These are phyloP conservation scores for Chrysophaeum taylorii DNA, from an alignment of 352 stramenopile species.

Conservation along the genomic window DNA sequence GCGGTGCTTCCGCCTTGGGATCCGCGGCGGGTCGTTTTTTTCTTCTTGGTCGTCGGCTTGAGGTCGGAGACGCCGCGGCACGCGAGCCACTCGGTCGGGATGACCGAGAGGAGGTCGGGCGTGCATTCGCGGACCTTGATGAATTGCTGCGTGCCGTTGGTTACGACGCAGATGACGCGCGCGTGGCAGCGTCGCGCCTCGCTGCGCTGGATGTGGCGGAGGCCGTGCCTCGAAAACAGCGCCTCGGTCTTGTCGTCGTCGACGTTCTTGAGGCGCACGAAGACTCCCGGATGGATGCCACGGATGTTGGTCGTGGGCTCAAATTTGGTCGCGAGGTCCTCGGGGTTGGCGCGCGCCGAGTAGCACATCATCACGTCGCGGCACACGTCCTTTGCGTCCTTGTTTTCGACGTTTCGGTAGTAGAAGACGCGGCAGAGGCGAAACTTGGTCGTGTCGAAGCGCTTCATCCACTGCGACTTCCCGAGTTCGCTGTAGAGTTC, in stretches of 20 bases:
- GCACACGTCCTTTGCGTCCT: too few species aligned
- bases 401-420: too few species aligned
- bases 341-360: slow-evolving; percentile 9
- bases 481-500: slow-evolving; percentile 4
- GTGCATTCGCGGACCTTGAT: neutral
- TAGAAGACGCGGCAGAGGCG: neutral
- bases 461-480: slow-evolving; percentile 3
- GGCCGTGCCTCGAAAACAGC: too few species aligned
- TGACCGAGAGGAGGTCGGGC: neutral
- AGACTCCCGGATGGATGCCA: neutral
- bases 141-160: neutral
- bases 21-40: too few species aligned
- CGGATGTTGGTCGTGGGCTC: neutral
- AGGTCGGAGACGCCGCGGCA: too few species aligned
- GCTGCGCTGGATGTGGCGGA: neutral
- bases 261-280: slow-evolving; percentile 2
- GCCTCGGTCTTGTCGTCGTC: too few species aligned
- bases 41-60: too few species aligned
- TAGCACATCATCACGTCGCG: slow-evolving; percentile 1
- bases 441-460: slow-evolving; percentile 10
- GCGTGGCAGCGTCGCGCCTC: slow-evolving; percentile 6
- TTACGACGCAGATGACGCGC: neutral
- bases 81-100: too few species aligned
- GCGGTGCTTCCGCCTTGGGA: too few species aligned
- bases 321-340: slow-evolving; percentile 1